These are phyloP conservation scores for Backusella psychrophila DNA, from an alignment of 192 early-diverging fungal genomes.

Conservation along the genomic window DNA sequence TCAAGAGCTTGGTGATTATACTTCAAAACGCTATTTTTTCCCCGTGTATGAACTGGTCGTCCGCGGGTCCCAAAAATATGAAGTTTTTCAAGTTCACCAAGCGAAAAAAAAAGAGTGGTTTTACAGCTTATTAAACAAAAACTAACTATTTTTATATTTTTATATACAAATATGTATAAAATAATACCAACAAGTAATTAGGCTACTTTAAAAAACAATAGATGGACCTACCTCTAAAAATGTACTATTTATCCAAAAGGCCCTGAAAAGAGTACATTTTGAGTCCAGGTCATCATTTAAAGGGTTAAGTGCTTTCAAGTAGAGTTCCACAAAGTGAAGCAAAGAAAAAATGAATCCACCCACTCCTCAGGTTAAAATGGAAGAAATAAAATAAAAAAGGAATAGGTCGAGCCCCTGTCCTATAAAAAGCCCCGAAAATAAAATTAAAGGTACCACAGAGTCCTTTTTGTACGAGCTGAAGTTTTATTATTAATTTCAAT, in stretches of 20 bases:
- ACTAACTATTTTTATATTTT: background rate
- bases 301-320: background rate
- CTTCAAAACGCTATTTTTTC: background rate
- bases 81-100: background rate
- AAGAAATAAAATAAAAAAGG: background rate
- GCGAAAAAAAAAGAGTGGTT: background rate
- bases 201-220: background rate
- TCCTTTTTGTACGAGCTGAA: background rate
- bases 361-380: background rate
- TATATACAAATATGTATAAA: background rate
- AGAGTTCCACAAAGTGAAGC: background rate
- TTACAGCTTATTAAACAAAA: background rate
- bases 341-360: background rate
- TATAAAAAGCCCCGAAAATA: background rate
- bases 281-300: background rate
- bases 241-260: background rate
- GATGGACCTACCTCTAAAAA: background rate
- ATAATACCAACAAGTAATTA: background rate
- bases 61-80: background rate
- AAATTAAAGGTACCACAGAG: background rate
- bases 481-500: background rate
- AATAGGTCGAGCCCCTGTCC: background rate
- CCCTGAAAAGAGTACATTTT: background rate
- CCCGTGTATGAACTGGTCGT: background rate
- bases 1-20: background rate